Percentiles rank a stretch among this genome's conserved stretches.
Conservation (phyloP, 768 basidiomycete genomes). For the Scleroderma bovista region DNA sequence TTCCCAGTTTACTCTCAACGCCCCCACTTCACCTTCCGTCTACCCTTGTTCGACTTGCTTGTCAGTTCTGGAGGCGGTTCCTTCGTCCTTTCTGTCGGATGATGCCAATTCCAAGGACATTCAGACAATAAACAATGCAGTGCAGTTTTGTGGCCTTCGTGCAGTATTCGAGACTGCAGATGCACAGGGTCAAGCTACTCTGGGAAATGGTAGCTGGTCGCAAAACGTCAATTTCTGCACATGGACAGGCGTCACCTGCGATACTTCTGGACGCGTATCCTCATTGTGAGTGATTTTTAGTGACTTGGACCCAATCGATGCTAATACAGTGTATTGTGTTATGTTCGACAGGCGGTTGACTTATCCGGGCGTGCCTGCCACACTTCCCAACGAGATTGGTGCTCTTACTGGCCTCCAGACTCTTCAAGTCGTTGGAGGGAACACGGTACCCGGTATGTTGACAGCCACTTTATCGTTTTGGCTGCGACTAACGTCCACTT, state of each 20-base stretch:
- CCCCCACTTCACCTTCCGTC: slow-evolving; percentile 34
- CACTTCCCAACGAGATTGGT: slow-evolving; percentile 38
- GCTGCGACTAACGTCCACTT: not conserved
- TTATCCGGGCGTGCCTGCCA: slow-evolving; percentile 43
- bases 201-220: slow-evolving; percentile 41
- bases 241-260: slow-evolving; percentile 44
- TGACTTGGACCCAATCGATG: not conserved
- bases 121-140: slow-evolving; percentile 29
- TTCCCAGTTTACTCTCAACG: slow-evolving; percentile 40
- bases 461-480: not conserved
- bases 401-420: slow-evolving; percentile 33
- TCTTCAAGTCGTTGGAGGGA: slow-evolving; percentile 37
- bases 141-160: slow-evolving; percentile 46
- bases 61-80: slow-evolving; percentile 33
- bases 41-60: slow-evolving; percentile 47
- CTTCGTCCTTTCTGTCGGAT: slow-evolving; percentile 26
- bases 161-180: slow-evolving; percentile 37
- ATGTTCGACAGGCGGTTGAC: slow-evolving; percentile 29
- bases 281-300: slow-evolving; percentile 32
- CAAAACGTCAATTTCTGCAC: slow-evolving; percentile 40
- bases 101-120: slow-evolving; percentile 29
- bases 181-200: slow-evolving; percentile 31
- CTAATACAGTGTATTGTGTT: not conserved
- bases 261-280: slow-evolving; percentile 34
- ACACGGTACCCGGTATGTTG: slow-evolving; percentile 35